Conservation (phyloP, 1,139 yeast genomes). For the Saccharomyces pastorianus region DNA sequence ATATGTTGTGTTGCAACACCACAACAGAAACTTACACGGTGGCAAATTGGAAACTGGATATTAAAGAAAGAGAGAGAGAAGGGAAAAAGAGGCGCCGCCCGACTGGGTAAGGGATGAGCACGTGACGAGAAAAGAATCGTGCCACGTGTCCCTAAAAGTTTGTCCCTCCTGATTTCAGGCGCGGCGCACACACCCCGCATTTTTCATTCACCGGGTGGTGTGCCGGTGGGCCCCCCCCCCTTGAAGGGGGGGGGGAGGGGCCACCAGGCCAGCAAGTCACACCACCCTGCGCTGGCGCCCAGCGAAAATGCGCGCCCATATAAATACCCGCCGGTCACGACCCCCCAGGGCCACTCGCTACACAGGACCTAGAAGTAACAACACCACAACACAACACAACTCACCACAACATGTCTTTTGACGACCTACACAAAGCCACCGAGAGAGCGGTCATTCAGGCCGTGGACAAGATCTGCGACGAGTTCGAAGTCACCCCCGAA, state of each 20-base stretch:
- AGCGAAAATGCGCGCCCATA: neutral
- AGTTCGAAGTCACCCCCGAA: conserved; percentile 48
- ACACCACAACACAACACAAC: neutral
- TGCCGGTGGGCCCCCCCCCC: neutral
- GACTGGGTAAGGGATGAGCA: neutral
- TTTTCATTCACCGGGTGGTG: neutral
- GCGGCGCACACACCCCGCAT: neutral
- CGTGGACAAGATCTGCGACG: conserved; percentile 44
- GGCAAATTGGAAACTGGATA: neutral
- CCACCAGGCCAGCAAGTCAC: too few relatives aligned
- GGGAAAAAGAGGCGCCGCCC: neutral
- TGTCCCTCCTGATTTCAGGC: neutral
- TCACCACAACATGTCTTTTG: conserved; percentile 24
- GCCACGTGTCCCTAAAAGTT: neutral
- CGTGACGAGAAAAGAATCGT: neutral
- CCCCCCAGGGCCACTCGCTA: too few relatives aligned
- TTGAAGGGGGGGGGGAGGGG: too few relatives aligned
- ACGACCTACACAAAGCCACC: conserved; percentile 21
- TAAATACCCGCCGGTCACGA: neutral
- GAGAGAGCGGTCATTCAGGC: conserved; percentile 19
- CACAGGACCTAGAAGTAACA: too few relatives aligned
- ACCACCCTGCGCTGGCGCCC: neutral
- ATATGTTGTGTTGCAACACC: neutral
- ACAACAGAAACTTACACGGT: neutral
- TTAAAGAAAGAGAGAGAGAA: neutral